Evolutionary conservation across 805 yeast genomes (phyloP).

Genomic region (Pichia exigua): DNA sequence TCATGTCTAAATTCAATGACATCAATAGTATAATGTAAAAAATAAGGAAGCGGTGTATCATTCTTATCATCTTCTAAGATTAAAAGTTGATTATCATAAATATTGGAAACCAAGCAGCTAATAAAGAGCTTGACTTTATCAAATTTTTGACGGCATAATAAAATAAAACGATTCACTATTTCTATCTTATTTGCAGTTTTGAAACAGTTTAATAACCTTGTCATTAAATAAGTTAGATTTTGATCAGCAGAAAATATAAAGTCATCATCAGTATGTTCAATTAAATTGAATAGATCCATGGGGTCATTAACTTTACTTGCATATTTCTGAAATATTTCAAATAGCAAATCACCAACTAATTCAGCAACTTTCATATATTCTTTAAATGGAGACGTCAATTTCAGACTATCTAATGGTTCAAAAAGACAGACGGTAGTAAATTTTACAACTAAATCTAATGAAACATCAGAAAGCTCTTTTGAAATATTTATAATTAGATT

Average conservation of each 20-base stretch:
- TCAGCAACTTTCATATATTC: constrained; percentile 1
- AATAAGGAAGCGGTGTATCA: constrained; percentile 1
- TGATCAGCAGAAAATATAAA: constrained; percentile 2
- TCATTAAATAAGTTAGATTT: background rate
- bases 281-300: constrained; percentile 5
- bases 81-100: constrained; percentile 2
- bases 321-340: background rate
- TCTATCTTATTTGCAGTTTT: background rate
- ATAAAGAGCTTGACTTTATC: constrained; percentile 2
- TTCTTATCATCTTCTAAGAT: background rate
- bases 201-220: background rate
- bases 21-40: constrained; percentile 4
- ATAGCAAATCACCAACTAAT: background rate
- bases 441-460: background rate
- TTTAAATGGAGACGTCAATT: background rate
- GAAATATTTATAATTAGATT: background rate
- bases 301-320: constrained; percentile 2
- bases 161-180: constrained; percentile 4
- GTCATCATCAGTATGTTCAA: constrained; percentile 9
- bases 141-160: constrained; percentile 4
- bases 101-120: constrained; percentile 3
- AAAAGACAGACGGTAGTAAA: background rate
- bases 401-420: background rate
- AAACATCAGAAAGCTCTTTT: background rate
- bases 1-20: background rate